Base-by-base conservation (phyloP, 1,284 basidiomycete genomes). In the Amylostereum chailletii region DNA sequence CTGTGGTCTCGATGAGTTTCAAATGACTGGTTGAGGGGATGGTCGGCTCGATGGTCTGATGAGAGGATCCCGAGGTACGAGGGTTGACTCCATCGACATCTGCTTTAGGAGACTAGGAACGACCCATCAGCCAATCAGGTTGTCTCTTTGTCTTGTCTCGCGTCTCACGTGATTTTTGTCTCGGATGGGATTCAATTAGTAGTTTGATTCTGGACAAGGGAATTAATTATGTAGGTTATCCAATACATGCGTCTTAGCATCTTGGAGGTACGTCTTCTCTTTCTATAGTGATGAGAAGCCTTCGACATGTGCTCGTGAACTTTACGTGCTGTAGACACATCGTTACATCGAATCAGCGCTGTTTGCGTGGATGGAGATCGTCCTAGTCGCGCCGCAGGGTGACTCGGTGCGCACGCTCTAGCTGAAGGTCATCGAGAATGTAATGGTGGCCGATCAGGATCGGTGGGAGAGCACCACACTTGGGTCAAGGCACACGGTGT, bases 301-400 rank as follows among this genome's bases (percentile, higher is more conserved):
- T 9, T 49, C 51, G 8, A 37, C 51, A 90, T 81, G 74, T 90
- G 1, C 69, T 94, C 1, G 79, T 79, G 3, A 86, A 83, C 55
- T 59, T 92, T 46, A 86, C 85, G 0, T 77, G 74, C 57, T 80
- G 86, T 56, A 58, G 69, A 0, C 77, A 81, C 52, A 88, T 88
- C 0, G 75, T 79, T 2, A 78, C 72, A 8, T 82, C 83, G 0
- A 82, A 55, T 81, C 81, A 0, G 76, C 78, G 1, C 67, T 93
- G 4, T 64, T 93, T 1, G 66, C 80, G 0, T 95, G 92, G 92
- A 77, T 94, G 19, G 79, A 85, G 60, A 80, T 86, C 64, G 86
- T 90, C 59, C 62, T 89, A 30, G 55, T 69, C 37, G 51, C 59
- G 4, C 56, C 68, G 9, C 65, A 59, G 8, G 56, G 55, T n/a